A percentile compares a stretch with the other conserved stretches of the same genome.
Evolutionary conservation across 495 filamentous ascomycete species (phyloP).

Genomic region (Collariella sp.): DNA sequence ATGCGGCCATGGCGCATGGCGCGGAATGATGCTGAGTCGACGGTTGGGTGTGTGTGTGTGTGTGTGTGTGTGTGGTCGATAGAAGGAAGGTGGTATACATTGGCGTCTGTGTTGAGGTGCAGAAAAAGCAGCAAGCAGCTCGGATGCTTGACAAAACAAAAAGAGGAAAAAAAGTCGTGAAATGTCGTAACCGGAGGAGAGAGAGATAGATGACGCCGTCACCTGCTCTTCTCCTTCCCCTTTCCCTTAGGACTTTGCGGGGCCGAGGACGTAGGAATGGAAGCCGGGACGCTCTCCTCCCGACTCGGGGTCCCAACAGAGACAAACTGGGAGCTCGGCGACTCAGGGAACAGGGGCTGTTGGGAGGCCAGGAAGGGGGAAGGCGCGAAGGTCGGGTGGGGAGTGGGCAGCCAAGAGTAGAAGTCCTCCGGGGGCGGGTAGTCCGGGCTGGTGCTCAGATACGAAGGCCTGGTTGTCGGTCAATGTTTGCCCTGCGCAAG

Average conservation of each 20-base stretch:
- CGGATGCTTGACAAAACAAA: slow-evolving; percentile 10
- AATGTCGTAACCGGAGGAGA: slow-evolving; percentile 11
- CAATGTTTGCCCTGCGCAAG: slow-evolving; percentile 34
- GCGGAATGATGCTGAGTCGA: slow-evolving; percentile 22
- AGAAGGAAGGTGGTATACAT: slow-evolving; percentile 41
- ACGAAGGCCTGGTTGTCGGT: slow-evolving; percentile 40
- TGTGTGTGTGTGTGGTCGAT: slow-evolving; percentile 31
- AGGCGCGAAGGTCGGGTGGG: slow-evolving; percentile 17
- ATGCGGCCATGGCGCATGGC: slow-evolving; percentile 22
- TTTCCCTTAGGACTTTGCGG: slow-evolving; percentile 14
- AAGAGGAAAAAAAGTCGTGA: slow-evolving; percentile 8
- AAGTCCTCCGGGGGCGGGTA: slow-evolving; percentile 30
- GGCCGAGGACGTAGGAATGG: slow-evolving; percentile 16
- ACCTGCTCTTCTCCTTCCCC: slow-evolving; percentile 23
- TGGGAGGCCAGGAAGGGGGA: slow-evolving; percentile 36
- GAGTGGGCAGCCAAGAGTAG: slow-evolving; percentile 17
- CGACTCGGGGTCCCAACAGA: slow-evolving; percentile 22
- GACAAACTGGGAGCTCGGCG: slow-evolving; percentile 22
- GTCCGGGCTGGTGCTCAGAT: slow-evolving; percentile 29
- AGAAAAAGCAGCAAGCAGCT: slow-evolving; percentile 18
- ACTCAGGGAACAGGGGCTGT: slow-evolving; percentile 30
- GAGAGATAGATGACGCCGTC: slow-evolving; percentile 8
- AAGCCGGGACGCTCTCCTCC: slow-evolving; percentile 20
- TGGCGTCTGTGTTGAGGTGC: slow-evolving; percentile 41
- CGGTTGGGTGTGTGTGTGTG: too few relatives aligned